phyloP scores from a whole-genome alignment of 371 early-diverging fungal species.

The Zychaea mexicana region DNA sequence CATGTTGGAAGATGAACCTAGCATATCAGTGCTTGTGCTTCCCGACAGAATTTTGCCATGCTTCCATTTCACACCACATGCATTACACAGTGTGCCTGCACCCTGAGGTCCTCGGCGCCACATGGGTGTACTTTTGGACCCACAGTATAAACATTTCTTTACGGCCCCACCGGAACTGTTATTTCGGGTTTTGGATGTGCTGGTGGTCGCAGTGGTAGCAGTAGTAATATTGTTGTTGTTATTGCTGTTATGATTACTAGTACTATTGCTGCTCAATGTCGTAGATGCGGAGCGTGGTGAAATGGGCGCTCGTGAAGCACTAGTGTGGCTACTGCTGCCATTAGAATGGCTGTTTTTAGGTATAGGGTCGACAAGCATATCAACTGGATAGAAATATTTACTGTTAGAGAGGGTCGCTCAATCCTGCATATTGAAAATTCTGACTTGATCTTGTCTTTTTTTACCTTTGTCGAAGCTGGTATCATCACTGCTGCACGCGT shows the following conservation, averaged over 20 bases:
- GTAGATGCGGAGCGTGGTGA: conserved; percentile 77
- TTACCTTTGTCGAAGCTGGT: conserved; percentile 8
- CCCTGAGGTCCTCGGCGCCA: conserved; percentile 91
- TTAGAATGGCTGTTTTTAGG: conserved; percentile 63
- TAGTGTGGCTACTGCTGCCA: conserved; percentile 71
- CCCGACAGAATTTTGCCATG: conserved; percentile 66
- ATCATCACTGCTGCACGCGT: conserved; percentile 2
- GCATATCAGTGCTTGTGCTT: background rate
- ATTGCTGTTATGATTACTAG: conserved; percentile 81
- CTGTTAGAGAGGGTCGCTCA: background rate
- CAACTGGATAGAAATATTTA: too few species aligned
- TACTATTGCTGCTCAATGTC: conserved; percentile 12
- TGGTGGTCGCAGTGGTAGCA: too few species aligned
- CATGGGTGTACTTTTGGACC: conserved; percentile 82
- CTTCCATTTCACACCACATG: conserved; percentile 91
- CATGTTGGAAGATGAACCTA: background rate
- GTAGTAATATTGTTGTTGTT: conserved; percentile 66
- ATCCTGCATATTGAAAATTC: background rate
- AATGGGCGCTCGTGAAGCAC: conserved; percentile 78
- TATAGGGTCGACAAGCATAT: conserved; percentile 77
- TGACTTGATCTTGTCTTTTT: background rate
- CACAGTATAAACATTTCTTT: conserved; percentile 76
- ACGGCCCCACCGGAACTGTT: conserved; percentile 3
- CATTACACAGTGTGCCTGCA: conserved; percentile 83
- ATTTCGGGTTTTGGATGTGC: background rate